A percentile compares a stretch with the other conserved stretches of the same genome.
Conservation (phyloP, 2,329 filamentous ascomycete species). For the Aspergillus neoniger region DNA sequence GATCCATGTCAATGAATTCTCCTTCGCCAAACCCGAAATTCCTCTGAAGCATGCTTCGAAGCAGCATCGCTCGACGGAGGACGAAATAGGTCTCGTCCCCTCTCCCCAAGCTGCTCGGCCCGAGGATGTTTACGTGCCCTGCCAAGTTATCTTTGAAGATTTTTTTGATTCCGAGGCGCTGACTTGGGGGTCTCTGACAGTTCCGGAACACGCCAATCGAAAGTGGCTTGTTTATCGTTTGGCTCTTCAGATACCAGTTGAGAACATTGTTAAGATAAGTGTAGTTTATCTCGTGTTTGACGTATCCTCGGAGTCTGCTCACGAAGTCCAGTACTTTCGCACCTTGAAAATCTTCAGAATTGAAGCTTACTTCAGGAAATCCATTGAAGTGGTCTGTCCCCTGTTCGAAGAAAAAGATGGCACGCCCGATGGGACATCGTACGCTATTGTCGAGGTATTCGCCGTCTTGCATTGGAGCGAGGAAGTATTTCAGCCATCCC, state of each 20-base stretch:
- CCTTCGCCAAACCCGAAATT: not conserved
- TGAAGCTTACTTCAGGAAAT: no score
- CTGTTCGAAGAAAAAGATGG: constrained; percentile 8
- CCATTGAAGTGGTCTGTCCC: not conserved
- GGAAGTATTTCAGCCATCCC: constrained; percentile 12
- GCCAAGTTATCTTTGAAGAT: no score
- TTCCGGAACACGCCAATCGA: no score
- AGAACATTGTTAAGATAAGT: no score
- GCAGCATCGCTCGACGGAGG: constrained; percentile 1
- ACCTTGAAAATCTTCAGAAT: no score
- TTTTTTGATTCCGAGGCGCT: no score
- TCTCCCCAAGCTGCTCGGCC: not conserved
- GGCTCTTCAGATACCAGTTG: no score
- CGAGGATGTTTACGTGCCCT: constrained; percentile 3
- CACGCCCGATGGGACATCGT: not conserved
- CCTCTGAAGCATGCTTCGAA: not conserved
- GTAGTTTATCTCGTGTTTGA: no score
- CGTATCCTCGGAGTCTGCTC: constrained; percentile 8
- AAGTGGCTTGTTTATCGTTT: no score
- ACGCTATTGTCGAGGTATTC: not conserved
- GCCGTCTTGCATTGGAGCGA: constrained; percentile 11
- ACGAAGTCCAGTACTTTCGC: constrained; percentile 7
- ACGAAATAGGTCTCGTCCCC: not conserved
- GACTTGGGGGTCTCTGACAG: no score
- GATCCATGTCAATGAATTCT: rapidly evolving